Conservation (phyloP, 2,329 filamentous ascomycete species). For the Trichoderma oligosporum region DNA sequence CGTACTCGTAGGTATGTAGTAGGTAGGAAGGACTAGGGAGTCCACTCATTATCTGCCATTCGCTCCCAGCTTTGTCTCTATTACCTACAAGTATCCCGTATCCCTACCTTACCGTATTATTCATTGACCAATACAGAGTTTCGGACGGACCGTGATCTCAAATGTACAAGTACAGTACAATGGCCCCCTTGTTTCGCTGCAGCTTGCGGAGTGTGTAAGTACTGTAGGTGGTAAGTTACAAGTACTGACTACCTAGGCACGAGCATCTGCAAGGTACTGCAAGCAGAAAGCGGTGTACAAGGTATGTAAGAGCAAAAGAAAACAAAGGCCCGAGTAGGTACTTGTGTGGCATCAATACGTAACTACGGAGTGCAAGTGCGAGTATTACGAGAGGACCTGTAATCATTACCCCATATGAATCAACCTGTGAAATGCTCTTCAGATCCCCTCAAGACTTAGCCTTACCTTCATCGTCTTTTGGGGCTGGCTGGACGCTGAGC, state of each 20-base stretch:
- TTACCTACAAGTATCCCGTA: no score
- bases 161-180: not conserved
- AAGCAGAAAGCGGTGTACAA: slow-evolving; percentile 7
- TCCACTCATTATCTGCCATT: no score
- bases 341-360: no score
- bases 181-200: not conserved
- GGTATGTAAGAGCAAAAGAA: no score
- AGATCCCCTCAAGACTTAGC: slow-evolving; percentile 1
- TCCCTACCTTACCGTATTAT: no score
- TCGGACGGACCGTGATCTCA: not conserved
- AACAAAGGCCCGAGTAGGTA: no score
- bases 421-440: not conserved
- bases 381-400: not conserved
- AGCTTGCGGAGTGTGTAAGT: no score
- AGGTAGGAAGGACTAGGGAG: no score
- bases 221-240: no score
- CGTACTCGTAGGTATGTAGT: no score
- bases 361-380: no score
- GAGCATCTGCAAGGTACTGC: not conserved
- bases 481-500: not conserved
- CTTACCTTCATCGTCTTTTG: not conserved
- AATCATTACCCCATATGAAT: not conserved
- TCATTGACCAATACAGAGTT: not conserved
- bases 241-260: not conserved
- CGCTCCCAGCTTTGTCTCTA: no score